Evolutionary conservation across 108 stramenopile genomes (phyloP).

Genomic region (Pseudonitzschia multiseries): DNA sequence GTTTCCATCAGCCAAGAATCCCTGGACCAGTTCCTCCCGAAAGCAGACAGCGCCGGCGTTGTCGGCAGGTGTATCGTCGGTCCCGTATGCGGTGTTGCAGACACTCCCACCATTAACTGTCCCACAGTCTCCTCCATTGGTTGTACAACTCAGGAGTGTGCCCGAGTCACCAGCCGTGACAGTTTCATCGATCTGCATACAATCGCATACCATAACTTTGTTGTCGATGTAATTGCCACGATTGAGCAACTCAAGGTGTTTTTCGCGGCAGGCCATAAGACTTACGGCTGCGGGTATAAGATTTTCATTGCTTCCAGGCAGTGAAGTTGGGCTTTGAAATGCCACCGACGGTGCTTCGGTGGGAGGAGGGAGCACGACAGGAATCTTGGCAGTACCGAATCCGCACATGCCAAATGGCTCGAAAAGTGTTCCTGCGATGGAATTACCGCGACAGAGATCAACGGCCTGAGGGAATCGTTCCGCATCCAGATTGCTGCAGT

Average conservation of each 20-base stretch:
- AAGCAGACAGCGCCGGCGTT: neutral
- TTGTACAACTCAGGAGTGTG: neutral
- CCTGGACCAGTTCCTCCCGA: constrained; percentile 10
- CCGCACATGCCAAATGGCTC: neutral
- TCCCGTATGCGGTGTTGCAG: neutral
- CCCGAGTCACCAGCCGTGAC: neutral
- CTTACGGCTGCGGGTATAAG: neutral
- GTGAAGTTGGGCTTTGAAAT: neutral
- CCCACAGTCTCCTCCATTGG: neutral
- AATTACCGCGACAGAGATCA: neutral
- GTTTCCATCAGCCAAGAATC: constrained; percentile 7
- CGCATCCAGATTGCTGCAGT: neutral
- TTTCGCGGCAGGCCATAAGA: neutral
- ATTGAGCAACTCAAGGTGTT: neutral
- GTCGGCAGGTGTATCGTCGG: neutral
- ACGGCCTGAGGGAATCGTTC: neutral
- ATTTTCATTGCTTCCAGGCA: too few relatives aligned
- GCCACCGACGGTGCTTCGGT: neutral
- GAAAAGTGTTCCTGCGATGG: neutral
- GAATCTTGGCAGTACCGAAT: neutral
- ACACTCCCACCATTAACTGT: neutral
- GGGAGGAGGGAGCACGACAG: neutral
- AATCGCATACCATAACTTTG: neutral
- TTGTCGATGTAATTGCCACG: neutral
- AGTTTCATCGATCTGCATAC: neutral